A percentile compares a stretch with the other conserved stretches of the same genome.
Conservation (phyloP, 345 rosid genomes). For the Gossypium turneri region DNA sequence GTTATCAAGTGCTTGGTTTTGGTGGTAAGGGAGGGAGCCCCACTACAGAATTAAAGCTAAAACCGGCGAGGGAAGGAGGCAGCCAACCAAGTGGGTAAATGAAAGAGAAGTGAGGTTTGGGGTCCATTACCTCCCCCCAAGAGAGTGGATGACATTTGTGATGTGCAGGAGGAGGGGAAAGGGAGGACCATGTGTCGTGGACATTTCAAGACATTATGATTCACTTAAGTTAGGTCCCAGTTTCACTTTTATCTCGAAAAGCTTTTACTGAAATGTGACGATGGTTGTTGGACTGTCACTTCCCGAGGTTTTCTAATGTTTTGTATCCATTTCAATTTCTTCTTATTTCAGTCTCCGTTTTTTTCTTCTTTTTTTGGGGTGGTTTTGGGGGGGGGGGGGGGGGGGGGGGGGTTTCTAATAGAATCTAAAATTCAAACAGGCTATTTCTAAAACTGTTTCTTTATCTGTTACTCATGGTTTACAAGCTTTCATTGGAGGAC, state of each 20-base stretch:
- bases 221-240: constrained; percentile 5
- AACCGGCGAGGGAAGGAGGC: no score
- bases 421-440: no score
- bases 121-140: constrained; percentile 15
- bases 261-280: not conserved
- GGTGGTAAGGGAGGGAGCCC: not conserved
- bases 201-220: constrained; percentile 5
- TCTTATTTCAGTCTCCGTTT: no score
- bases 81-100: constrained; percentile 10
- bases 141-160: constrained; percentile 19
- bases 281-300: constrained; percentile 16
- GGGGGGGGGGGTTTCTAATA: no score
- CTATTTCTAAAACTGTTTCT: no score
- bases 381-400: no score
- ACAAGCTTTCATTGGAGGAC: no score
- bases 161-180: not conserved
- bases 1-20: constrained; percentile 15
- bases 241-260: constrained; percentile 1
- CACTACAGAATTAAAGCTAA: no score
- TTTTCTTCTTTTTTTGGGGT: no score
- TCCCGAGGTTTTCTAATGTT: not conserved
- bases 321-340: not conserved
- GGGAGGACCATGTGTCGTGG: constrained; percentile 6
- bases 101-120: not conserved
- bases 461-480: no score